Base-by-base conservation (phyloP, 2,329 filamentous ascomycete species). In the Neospermospora avenae region DNA sequence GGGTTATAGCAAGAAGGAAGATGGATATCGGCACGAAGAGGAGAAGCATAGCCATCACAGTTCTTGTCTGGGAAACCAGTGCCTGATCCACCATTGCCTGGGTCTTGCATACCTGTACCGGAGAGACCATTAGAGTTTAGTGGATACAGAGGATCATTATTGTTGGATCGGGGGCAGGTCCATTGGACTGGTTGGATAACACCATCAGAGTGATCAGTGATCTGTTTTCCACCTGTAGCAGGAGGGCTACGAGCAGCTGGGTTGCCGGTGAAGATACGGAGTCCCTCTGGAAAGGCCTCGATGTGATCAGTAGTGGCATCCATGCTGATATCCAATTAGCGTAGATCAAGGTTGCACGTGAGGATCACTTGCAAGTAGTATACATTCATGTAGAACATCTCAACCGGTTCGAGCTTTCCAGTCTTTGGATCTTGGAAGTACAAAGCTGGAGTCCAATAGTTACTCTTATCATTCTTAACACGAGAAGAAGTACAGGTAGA, bases 1-100 rank as follows among this genome's bases (percentile, higher is more conserved):
- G 90, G 90, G 69, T 95, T 90, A 86, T 91, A 95, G 82, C 91
- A 96, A 3, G 89, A 93, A 2, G 91, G 90, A 77, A 96, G 96
- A 81, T 90, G 90, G 64, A 96, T 76, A 75, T 96, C 92, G 46
- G 93, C 79, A 57, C 92, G 88, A 52, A 96, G 79, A 61, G 85
- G 84, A 55, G 85, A 86, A 65, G 78, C 79, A 58, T 75, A 78
- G 55, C 83, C 81, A 68, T 88, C 84, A 71, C 90, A 92, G 69
- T 86, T 82, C 71, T 82, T 80, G 70, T 86, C 80, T 28, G 90
- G 90, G 72, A 95, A 88, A n/a, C 84, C 85, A 18, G 80, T 77
- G 63, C 85, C 85, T 46, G 81, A 76, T 52, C 81, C 83, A 66
- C 79, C 65, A 75, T 85, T 83, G 69, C 72, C 68, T 35, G 80